These are phyloP conservation scores for Rhodotorula sp. DNA, from an alignment of 1,284 basidiomycete species.

Conservation along the genomic window DNA sequence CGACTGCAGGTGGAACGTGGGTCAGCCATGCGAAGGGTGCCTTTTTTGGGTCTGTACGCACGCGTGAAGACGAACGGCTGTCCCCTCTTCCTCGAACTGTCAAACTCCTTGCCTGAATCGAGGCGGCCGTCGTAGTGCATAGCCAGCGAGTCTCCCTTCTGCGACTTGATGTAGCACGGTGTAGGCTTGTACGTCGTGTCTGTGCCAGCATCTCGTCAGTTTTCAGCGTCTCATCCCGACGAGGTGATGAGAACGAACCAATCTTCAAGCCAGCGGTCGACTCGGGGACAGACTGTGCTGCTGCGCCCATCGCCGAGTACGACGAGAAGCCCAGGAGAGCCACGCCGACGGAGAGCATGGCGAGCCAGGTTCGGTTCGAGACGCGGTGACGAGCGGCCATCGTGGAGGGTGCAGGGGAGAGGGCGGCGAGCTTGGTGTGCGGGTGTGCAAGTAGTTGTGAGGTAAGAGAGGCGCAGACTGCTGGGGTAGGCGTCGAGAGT, in stretches of 20 bases:
- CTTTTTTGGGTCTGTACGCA: conserved; percentile 19
- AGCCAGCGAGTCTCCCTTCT: conserved; percentile 53
- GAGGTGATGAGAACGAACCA: not conserved
- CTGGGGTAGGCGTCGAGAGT: not conserved
- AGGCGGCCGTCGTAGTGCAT: conserved; percentile 49
- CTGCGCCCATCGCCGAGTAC: conserved; percentile 1
- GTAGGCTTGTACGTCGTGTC: conserved; percentile 51
- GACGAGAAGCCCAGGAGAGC: conserved; percentile 14
- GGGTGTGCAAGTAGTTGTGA: not conserved
- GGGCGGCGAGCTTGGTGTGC: not conserved
- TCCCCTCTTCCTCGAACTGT: conserved; percentile 55
- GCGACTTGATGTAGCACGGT: conserved; percentile 53
- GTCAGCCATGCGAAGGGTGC: not conserved
- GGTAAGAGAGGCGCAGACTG: not conserved
- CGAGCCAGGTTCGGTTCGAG: conserved; percentile 27
- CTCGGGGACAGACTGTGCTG: not conserved
- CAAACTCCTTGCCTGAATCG: conserved; percentile 55
- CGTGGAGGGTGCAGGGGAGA: not conserved
- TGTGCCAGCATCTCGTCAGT: not conserved
- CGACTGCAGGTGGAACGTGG: conserved; percentile 48
- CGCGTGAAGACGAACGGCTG: conserved; percentile 54
- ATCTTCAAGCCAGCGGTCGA: conserved; percentile 11
- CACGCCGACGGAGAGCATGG: conserved; percentile 25
- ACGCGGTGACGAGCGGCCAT: conserved; percentile 15
- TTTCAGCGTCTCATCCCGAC: not conserved